Base-by-base conservation (phyloP, 257 asterid species). In the Mitragyna speciosa region DNA sequence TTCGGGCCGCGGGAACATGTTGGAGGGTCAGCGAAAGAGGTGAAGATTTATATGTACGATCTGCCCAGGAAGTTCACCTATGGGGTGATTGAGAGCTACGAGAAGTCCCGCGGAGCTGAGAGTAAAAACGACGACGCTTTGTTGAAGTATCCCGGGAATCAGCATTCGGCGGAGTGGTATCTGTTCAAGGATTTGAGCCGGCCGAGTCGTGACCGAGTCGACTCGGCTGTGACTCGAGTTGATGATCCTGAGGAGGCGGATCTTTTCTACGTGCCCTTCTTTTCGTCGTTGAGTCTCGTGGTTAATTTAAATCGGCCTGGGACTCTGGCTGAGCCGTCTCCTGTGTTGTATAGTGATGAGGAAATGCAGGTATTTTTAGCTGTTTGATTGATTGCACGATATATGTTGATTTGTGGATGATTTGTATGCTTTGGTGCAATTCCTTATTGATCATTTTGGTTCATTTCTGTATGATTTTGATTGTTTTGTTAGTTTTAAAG, bases 141-240 rank as follows among this genome's bases (percentile, higher is more conserved):
- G 85, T 86, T 90, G 64, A 96, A 91, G 91, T 96, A 96, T 81
- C 99, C 99, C 2, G 98, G 98, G 65, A 86, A 94, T 83, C 99
- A 94, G 89, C 99, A 96, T 84, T 86, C 97, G 1, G 98, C 95
- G 28, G 99, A 96, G 88, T 96, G 99, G 98, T 85, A 91, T 82
- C 85, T 96, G 82, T 96, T 94, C 56, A 77, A 89, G 51, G 96
- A 94, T 85, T 81, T 96, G 76, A 89, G 79, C 70, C 90, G 90
- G 20, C 85, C 92, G 87, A 73, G 82, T 75, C 79, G 81, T 84
- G 64, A 87, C 69, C 74, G 97, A 82, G 76, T 70, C 87, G 83
- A 82, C 58, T 80, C 94, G 86, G 43, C 89, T 77, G 61, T 84
- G 30, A 59, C 64, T 80, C 84, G 90, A 86, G 99, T 91, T 67